phyloP scores from a whole-genome alignment of 805 yeast species.

The Debaryomyces maramus region DNA sequence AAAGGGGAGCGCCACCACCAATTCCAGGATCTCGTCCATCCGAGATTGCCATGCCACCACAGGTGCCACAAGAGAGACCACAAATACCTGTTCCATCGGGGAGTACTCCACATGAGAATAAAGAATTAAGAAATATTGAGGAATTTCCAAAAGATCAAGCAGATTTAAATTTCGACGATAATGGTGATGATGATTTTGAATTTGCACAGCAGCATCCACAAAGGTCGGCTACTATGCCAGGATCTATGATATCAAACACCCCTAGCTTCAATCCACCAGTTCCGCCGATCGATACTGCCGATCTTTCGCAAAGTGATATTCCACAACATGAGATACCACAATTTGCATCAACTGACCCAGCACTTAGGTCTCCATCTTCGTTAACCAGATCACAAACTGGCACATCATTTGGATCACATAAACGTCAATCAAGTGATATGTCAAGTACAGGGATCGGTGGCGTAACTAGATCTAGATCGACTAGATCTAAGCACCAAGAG shows the following conservation, averaged over 20 bases:
- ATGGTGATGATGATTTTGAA: conserved; percentile 25
- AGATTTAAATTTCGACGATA: too few species aligned
- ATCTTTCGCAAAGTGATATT: too few species aligned
- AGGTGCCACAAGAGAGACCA: too few species aligned
- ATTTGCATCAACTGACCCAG: background rate
- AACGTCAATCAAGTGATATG: conserved; percentile 1
- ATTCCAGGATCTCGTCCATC: background rate
- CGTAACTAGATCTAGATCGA: conserved; percentile 14
- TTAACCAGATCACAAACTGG: background rate
- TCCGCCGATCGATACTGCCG: background rate
- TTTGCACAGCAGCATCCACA: conserved; percentile 15
- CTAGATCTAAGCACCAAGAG: conserved; percentile 15
- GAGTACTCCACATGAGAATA: too few species aligned
- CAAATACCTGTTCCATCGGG: too few species aligned
- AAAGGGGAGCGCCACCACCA: background rate
- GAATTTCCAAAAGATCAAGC: too few species aligned
- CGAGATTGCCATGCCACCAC: background rate
- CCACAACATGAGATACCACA: too few species aligned
- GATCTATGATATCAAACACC: conserved; percentile 8
- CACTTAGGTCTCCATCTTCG: conserved; percentile 8
- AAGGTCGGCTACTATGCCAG: conserved; percentile 13
- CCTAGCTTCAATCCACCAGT: conserved; percentile 6
- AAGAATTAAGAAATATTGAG: too few species aligned
- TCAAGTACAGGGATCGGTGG: conserved; percentile 2
- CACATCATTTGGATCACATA: background rate